Conservation (phyloP, 176 grass and related monocot genomes). For the Carex littledalei region DNA sequence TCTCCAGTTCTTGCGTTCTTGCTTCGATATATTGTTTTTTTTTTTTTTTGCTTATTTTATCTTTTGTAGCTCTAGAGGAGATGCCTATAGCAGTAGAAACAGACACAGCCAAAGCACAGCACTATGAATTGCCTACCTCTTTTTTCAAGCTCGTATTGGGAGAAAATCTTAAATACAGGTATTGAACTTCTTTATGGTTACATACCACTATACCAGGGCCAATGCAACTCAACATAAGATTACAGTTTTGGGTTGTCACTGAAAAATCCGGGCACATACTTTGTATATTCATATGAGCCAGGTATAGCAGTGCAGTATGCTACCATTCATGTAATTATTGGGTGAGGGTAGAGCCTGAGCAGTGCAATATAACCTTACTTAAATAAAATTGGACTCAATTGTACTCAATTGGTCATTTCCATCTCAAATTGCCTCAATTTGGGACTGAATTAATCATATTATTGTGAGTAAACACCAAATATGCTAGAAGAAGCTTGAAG, state of each 20-base stretch:
- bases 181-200: background rate
- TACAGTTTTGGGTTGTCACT: background rate
- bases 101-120: constrained; percentile 75
- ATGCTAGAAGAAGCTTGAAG: background rate
- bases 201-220: background rate
- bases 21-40: background rate
- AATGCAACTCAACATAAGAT: background rate
- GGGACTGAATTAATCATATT: background rate
- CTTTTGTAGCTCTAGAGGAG: constrained; percentile 51
- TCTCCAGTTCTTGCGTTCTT: background rate
- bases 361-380: background rate
- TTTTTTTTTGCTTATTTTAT: background rate
- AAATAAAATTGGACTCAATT: background rate
- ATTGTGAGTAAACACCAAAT: background rate
- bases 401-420: background rate
- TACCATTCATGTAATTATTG: background rate
- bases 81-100: constrained; percentile 89
- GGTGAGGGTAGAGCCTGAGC: background rate
- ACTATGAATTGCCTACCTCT: constrained; percentile 80
- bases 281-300: background rate
- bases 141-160: constrained; percentile 92
- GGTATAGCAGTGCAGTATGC: background rate
- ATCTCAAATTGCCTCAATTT: background rate
- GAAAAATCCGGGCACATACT: background rate
- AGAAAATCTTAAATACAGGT: constrained; percentile 88